Evolutionary conservation across 2,329 filamentous ascomycete genomes (phyloP), one percentile per base, ranked within the genome.

Genomic region (Penicillium palitans): DNA sequence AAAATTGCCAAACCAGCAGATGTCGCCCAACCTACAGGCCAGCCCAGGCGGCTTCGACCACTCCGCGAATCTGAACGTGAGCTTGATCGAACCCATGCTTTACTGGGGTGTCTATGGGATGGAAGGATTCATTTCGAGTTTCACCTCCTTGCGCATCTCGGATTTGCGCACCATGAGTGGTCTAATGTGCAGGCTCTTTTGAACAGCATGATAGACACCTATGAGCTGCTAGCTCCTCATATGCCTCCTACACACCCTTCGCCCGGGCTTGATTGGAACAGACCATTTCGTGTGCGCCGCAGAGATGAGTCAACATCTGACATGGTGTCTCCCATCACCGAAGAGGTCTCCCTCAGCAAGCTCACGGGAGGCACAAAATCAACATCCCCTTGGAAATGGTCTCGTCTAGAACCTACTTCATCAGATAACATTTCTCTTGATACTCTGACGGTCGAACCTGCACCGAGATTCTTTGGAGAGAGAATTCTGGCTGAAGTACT

Each of bases 81-180:
- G 15, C 58, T 72, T 44, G 59, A 68, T 19, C 65, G 68, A 40
- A 66, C 68, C 21, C 59, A 72, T 53, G 65, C 68, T 37, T 59
- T 79, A 56, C 63, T 73, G 31, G 66, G 66, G 13, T 60, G 74
- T 19, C 61, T 78, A 35, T 68, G 57, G 45, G 58, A 70, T 53
- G 72, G 74, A 12, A 71, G 72, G 33, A 54, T 44, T 13, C 49
- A 65, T 24, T 62, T 61, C 17, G 59, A 69, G 25, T 41, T 75
- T 10, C 74, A 80, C 64, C 64, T 79, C 35, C 60, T 80, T 40
- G 65, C 66, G 12, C 72, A 77, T 59, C 63, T 80, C 51, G 77
- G 76, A 1, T 73, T 78, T 44, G 65, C 69, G 19, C 62, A 74
- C 58, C 69, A 72, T 27, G 72, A 77, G 60, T 78, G 78, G 75